phyloP scores from a whole-genome alignment of 163 green algal species.

The Chloromonas sp. region DNA sequence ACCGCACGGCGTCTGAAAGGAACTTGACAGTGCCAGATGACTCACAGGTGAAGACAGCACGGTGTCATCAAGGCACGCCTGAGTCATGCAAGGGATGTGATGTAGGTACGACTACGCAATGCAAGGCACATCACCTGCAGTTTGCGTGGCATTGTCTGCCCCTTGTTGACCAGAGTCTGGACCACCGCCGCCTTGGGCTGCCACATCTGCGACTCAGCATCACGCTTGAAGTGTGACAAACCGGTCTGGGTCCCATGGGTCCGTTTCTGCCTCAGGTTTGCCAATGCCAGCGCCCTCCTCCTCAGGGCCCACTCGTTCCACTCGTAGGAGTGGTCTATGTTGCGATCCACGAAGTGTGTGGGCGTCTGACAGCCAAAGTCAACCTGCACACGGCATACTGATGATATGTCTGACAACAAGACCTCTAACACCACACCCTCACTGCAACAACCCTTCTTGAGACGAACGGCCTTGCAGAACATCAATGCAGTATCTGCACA shows the following conservation, averaged over 20 bases:
- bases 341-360: constrained; percentile 54
- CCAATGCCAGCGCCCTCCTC: constrained; percentile 45
- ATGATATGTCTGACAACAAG: neutral
- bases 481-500: neutral
- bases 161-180: constrained; percentile 56
- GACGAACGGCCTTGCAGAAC: neutral
- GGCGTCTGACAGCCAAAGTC: constrained; percentile 70
- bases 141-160: constrained; percentile 67
- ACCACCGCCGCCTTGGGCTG: constrained; percentile 46
- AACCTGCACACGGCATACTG: constrained; percentile 13
- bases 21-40: no score
- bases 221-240: constrained; percentile 62
- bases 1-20: no score
- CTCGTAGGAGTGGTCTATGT: constrained; percentile 71
- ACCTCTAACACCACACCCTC: neutral
- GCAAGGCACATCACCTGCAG: constrained; percentile 21
- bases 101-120: no score
- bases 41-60: no score
- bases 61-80: no score
- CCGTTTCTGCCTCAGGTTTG: constrained; percentile 63
- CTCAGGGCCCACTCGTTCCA: constrained; percentile 79
- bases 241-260: constrained; percentile 63
- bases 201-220: constrained; percentile 63
- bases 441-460: neutral
- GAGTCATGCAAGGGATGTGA: no score